Base-by-base conservation (phyloP, 306 rosid genomes). In the Hippophae tibetana region DNA sequence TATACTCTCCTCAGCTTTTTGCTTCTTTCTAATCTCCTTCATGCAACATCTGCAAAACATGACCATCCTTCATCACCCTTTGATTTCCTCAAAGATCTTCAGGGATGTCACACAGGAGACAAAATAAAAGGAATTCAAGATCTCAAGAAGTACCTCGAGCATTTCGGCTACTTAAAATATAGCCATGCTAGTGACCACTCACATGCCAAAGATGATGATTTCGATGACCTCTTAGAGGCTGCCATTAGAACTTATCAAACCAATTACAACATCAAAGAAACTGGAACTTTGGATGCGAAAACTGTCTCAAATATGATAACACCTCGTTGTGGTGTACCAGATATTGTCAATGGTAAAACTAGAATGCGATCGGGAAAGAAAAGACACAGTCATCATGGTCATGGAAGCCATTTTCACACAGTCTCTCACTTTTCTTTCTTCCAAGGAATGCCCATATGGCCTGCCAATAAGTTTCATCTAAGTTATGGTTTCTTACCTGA, bases 281-380 rank as follows among this genome's bases (percentile, higher is more conserved):
- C 71, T 0, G 83, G 86, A 47, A 43, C 14, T 0, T 7, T 81
- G 9, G 74, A 78, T 14, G 18, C 48, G 9, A 48, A 57, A 53
- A 81, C 86, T 4, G 2, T 81, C 10, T 23, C 77, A 0, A 64
- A 8, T 13, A 78, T 78, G 79, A 52, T 52, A 1, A 73, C 13
- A 38, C 81, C 86, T 38, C 69, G 83, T 13, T 81, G 86, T 40
- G 86, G 83, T 2, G 58, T 74, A 1, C 45, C 82, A 0, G 83
- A 81, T 52, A 46, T 77, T 5, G 11, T 54, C 7, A 63, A 54
- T 2, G 69, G 66, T 8, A 62, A 44, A 31, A 64, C 75, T 3
- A 49, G 69, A 40, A 76, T 76, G 81, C 25, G 43, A 8, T 56
- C 68, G 3, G 65, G 51, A 10, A 55, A 52, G 7, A 47, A 13